Conservation (phyloP, 2,329 filamentous ascomycete genomes). For the Hysterium pulicare region DNA sequence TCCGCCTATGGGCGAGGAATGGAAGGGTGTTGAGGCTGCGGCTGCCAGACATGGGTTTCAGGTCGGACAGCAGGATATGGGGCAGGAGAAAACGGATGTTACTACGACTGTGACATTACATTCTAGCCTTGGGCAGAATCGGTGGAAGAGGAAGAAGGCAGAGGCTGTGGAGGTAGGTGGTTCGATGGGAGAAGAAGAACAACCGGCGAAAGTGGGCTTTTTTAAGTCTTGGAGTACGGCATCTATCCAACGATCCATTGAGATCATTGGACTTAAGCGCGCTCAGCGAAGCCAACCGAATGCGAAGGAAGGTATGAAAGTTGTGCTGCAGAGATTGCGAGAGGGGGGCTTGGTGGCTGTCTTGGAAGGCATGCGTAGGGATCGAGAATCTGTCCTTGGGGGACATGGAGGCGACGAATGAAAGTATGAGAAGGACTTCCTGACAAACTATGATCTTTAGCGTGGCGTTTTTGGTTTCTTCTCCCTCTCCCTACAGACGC, state of each 20-base stretch:
- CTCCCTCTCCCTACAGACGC: too few species aligned
- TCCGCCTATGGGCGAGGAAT: conserved; percentile 15
- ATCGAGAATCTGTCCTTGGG: conserved; percentile 46
- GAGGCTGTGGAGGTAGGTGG: conserved; percentile 38
- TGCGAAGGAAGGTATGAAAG: conserved; percentile 77
- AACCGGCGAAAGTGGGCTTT: conserved; percentile 52
- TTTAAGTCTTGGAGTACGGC: conserved; percentile 64
- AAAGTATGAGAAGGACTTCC: too few species aligned
- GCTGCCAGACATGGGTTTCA: conserved; percentile 26
- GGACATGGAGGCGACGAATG: conserved; percentile 9
- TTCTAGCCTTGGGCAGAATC: conserved; percentile 67
- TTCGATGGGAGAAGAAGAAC: conserved; percentile 41
- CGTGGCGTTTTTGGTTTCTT: conserved; percentile 1
- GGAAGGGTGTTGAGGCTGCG: conserved; percentile 28
- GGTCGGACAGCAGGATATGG: background rate
- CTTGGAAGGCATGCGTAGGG: conserved; percentile 66
- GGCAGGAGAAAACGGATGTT: conserved; percentile 59
- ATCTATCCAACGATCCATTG: conserved; percentile 75
- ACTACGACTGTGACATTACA: conserved; percentile 71
- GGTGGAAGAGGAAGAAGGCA: conserved; percentile 51
- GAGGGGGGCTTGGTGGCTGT: conserved; percentile 65
- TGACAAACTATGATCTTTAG: conserved; percentile 1
- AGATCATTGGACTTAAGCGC: conserved; percentile 72
- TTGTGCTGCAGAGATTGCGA: conserved; percentile 70
- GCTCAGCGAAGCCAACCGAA: conserved; percentile 76